Percentiles rank a stretch among this genome's conserved stretches.
These are phyloP conservation scores for Syzygium malaccense DNA, from an alignment of 441 rosid genomes.

Conservation along the genomic window DNA sequence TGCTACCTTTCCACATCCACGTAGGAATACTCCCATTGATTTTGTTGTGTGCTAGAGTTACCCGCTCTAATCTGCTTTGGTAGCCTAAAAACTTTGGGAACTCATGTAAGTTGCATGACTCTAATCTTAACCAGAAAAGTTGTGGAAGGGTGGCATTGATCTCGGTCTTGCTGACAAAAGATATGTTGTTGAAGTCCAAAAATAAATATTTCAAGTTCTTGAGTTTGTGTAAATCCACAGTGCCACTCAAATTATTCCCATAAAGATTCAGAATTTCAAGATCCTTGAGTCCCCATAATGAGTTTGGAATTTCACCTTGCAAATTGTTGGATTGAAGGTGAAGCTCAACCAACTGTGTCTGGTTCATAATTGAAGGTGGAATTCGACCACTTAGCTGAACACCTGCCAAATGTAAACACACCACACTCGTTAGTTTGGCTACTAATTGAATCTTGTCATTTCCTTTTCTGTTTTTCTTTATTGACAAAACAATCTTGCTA, in stretches of 20 bases:
- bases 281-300: not conserved
- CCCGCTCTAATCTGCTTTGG: not conserved
- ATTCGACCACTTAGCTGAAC: not conserved
- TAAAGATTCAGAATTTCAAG: not conserved
- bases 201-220: not conserved
- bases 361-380: not conserved
- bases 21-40: not conserved
- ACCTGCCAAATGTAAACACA: not conserved
- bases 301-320: not conserved
- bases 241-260: not conserved
- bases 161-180: not conserved
- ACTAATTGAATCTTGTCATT: not conserved
- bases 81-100: not conserved
- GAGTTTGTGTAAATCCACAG: not conserved
- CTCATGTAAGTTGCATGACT: not conserved
- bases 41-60: not conserved
- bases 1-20: not conserved
- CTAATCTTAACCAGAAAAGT: not conserved
- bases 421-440: not conserved
- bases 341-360: not conserved
- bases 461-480: not conserved
- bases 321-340: not conserved
- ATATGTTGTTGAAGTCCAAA: not conserved
- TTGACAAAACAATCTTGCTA: not conserved
- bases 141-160: not conserved